phyloP scores from a whole-genome alignment of 176 grass and related monocot genomes.

The Cenchrus fungigraminus region DNA sequence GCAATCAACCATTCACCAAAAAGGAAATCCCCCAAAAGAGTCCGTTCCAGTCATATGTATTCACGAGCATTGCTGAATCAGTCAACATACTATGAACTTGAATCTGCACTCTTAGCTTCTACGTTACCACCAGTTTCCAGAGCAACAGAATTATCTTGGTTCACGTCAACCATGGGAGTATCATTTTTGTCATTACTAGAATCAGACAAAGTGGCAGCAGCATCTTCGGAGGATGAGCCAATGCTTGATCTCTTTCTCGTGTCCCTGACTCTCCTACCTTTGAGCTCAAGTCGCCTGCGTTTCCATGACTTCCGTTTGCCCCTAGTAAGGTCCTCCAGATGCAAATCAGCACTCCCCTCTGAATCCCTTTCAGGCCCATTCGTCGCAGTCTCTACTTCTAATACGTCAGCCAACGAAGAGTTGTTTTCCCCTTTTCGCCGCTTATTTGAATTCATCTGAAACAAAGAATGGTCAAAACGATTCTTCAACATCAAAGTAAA shows the following conservation, averaged over 20 bases:
- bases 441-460: conserved; percentile 82
- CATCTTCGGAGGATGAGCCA: conserved; percentile 55
- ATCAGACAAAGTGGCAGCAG: conserved; percentile 59
- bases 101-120: conserved; percentile 55
- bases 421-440: conserved; percentile 56
- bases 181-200: conserved; percentile 66
- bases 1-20: too few species aligned
- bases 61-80: not conserved
- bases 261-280: conserved; percentile 59
- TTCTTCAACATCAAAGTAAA: conserved; percentile 13
- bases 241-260: conserved; percentile 59
- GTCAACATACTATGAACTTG: conserved; percentile 50
- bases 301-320: conserved; percentile 73
- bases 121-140: conserved; percentile 32
- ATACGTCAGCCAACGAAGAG: conserved; percentile 24
- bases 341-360: conserved; percentile 63
- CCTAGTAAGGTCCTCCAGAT: conserved; percentile 59
- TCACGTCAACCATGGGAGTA: conserved; percentile 45
- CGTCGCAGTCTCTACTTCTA: conserved; percentile 55
- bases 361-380: conserved; percentile 42
- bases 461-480: conserved; percentile 33
- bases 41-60: not conserved
- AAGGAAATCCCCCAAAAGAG: too few species aligned
- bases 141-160: conserved; percentile 42
- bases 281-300: conserved; percentile 66